Base-by-base conservation (phyloP, 2,329 filamentous ascomycete species). In the Nemania diffusa region DNA sequence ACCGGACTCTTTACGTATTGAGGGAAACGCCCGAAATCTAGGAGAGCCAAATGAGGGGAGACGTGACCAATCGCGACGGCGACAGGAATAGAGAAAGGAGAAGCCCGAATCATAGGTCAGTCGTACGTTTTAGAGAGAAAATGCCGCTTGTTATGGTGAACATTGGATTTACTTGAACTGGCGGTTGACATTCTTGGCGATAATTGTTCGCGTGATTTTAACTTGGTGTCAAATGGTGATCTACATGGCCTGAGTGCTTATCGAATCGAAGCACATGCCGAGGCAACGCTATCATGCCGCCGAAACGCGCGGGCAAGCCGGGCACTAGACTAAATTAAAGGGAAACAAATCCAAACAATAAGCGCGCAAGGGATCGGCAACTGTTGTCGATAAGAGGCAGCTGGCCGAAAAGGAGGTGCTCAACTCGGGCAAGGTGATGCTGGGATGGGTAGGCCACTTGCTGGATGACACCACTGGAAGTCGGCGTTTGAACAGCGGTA, bases 361-460 rank as follows among this genome's bases (percentile, higher is more conserved):
- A 24, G n/a, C 24, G 58, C n/a, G 11, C 24, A 48, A 58, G 40
- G 2, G 59, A 66, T 66, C 64, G 64, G 32, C 64, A 46, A 48
- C 11, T 42, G 22, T 32, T 58, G 37, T 63, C 55, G 29, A 66
- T 55, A 66, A 66, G 22, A 50, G 64, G 64, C 58, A 66, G 53
- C 48, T 66, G 48, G 32, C 17, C 17, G 20, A 6, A 32, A n/a
- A n/a, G 29, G 44, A 53, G n/a, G n/a, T 22, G 52, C n/a, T 57
- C 57, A 40, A 22, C 26, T 9, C 29, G 51, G 15, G 58, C 17
- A 34, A 46, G 26, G 20, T 22, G 58, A 37, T 32, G 22, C 37
- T 57, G 24, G 53, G 61, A 52, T 64, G 7, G 53, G 46, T 64
- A 13, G 53, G 46, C 22, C 24, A 26, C 34, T 52, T 44, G 48